These are phyloP conservation scores for Tetrahymena elliotti DNA, from an alignment of 73 alveolate species.

Conservation along the genomic window DNA sequence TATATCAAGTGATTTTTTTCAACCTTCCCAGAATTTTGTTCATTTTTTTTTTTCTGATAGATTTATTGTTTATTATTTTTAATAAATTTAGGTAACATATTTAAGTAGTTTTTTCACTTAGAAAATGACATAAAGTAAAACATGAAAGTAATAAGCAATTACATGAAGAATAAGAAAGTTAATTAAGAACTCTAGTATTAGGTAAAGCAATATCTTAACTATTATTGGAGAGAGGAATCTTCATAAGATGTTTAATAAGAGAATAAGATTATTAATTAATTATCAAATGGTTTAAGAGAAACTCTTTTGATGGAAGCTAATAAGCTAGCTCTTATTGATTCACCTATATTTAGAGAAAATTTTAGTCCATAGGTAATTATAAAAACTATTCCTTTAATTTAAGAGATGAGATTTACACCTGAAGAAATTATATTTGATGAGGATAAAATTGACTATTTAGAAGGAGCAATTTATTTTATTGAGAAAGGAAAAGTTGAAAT, in stretches of 20 bases:
- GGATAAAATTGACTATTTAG: not conserved
- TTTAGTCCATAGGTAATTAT: not conserved
- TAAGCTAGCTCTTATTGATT: not conserved
- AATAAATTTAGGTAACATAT: not conserved
- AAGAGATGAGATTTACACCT: not conserved
- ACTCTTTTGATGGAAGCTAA: slow-evolving; percentile 8
- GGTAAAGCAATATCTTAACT: slow-evolving; percentile 9
- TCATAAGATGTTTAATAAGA: slow-evolving; percentile 16
- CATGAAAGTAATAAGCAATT: slow-evolving; percentile 13
- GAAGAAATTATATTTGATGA: not conserved
- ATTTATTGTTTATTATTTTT: not conserved
- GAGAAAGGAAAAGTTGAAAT: not conserved
- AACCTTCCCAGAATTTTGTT: no score
- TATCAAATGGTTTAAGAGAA: slow-evolving; percentile 29
- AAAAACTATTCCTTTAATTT: not conserved
- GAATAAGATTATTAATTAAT: slow-evolving; percentile 1
- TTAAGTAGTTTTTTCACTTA: not conserved
- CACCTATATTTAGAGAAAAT: not conserved
- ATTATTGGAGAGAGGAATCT: slow-evolving; percentile 36
- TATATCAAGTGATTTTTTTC: no score
- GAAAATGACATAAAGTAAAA: slow-evolving; percentile 3
- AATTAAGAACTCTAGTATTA: not conserved
- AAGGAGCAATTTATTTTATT: not conserved
- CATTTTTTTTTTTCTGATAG: not conserved
- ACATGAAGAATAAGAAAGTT: slow-evolving; percentile 16